Evolutionary conservation across 352 stramenopile genomes (phyloP), one percentile per base, ranked within the genome.

Genomic region (Aphanomyces euteiches): DNA sequence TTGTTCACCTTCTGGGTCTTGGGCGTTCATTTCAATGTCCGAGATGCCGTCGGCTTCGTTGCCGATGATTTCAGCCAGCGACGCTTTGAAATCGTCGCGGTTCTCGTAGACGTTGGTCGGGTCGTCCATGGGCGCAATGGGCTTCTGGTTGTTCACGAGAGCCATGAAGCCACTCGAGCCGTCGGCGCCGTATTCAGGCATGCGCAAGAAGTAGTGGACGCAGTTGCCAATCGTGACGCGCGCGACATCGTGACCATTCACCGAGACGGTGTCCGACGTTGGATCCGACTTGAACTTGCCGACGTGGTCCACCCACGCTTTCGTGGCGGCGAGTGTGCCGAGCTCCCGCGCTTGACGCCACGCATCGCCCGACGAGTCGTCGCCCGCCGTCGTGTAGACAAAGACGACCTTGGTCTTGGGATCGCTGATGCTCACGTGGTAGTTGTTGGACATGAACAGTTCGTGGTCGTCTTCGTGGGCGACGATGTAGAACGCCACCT

Each of bases 391-490:
- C 40, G 21, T 57, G 21, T 67, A 67, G 13, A 67, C 59, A 67
- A 58, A 57, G 8, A 67, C 45, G 13, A 34, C 34, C 19, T 67
- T 67, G 10, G 59, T 67, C 5, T 8, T 57, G 45, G 10, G 40
- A 17, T 67, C 59, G 10, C 17, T 40, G 45, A 67, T 17, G 59
- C 40, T 36, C 15, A 21, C 10, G 10, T 50, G 7, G n/a, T 50
- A 50, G 10, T 28, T 13, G 40, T 34, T 21, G 40, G 6, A 17
- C 59, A 67, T 67, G 45, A 67, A 67, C n/a, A 67, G 59, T 58
- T 67, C 59, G 45, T 67, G 59, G 59, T 67, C 59, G 45, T 67
- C 59, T 67, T 67, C 36, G 59, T 67, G 59, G n/a, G 59, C 59
- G 13, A 40, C 53, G 17, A 56, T 40, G 28, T 57, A 67, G 6